Conservation (phyloP, 2,329 filamentous ascomycete genomes). For the Sarocladiaceae sp. region DNA sequence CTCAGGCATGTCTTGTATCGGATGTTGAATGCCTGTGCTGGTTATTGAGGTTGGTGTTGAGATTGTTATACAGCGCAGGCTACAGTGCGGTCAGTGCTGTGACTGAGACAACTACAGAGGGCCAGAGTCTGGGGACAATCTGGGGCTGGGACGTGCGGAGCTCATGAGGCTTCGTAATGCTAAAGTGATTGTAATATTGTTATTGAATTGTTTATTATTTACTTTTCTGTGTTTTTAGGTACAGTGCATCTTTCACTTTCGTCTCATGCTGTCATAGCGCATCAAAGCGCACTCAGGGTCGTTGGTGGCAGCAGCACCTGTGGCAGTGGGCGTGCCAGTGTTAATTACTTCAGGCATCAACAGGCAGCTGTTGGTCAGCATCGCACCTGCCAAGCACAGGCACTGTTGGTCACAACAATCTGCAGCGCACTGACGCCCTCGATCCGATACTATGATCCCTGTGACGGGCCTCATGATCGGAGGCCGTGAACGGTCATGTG, state of each 20-base stretch:
- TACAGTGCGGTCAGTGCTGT: too few relatives aligned
- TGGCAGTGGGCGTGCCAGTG: too few relatives aligned
- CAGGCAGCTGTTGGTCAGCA: too few relatives aligned
- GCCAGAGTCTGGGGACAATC: background rate
- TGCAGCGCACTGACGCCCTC: background rate
- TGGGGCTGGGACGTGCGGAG: background rate
- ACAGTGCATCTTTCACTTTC: too few relatives aligned
- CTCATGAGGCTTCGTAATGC: too few relatives aligned
- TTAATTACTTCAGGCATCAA: too few relatives aligned
- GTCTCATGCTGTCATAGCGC: too few relatives aligned
- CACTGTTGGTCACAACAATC: background rate
- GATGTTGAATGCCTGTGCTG: background rate
- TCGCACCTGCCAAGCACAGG: background rate
- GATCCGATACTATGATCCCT: background rate
- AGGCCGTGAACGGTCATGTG: conserved; percentile 4
- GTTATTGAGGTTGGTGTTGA: background rate
- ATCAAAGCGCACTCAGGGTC: too few relatives aligned
- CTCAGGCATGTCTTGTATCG: background rate
- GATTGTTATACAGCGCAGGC: too few relatives aligned
- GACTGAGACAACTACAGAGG: background rate
- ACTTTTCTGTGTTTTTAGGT: too few relatives aligned
- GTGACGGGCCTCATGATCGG: conserved; percentile 3
- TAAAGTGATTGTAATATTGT: too few relatives aligned
- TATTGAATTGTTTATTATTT: too few relatives aligned
- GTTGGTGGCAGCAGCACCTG: background rate